A percentile compares a stretch with the other conserved stretches of the same genome.
Conservation (phyloP, 495 filamentous ascomycete species). For the Beverwykella pulmonaria region DNA sequence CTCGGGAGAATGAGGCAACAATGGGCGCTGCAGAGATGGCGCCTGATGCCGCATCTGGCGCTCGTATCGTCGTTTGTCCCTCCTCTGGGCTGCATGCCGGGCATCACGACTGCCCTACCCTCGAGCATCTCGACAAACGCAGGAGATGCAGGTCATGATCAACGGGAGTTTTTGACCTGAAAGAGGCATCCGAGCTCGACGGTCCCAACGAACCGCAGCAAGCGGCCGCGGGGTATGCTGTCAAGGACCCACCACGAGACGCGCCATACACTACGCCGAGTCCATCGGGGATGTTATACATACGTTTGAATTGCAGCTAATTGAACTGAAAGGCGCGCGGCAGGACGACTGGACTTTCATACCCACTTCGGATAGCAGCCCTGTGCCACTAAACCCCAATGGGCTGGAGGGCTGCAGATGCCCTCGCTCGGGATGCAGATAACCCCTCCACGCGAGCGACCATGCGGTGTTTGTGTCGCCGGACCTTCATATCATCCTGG, state of each 20-base stretch:
- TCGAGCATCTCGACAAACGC: background rate
- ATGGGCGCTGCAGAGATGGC: constrained; percentile 20
- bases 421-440: constrained; percentile 24
- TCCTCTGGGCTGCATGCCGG: constrained; percentile 10
- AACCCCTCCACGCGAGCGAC: constrained; percentile 33
- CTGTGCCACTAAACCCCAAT: constrained; percentile 19
- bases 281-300: no score
- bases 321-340: constrained; percentile 10
- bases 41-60: constrained; percentile 11
- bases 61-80: constrained; percentile 14
- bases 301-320: no score
- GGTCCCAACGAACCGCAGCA: background rate
- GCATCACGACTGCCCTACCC: background rate
- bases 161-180: constrained; percentile 22
- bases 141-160: background rate
- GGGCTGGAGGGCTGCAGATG: constrained; percentile 25
- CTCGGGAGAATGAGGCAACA: background rate
- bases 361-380: constrained; percentile 30
- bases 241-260: constrained; percentile 5
- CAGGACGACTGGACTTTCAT: constrained; percentile 32
- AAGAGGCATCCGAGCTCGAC: background rate
- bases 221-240: constrained; percentile 16
- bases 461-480: constrained; percentile 9
- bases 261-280: background rate
- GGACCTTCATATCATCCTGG: constrained; percentile 2